Evolutionary conservation across 129 eudicot genomes (phyloP).

Genomic region (Erigeron canadensis): DNA sequence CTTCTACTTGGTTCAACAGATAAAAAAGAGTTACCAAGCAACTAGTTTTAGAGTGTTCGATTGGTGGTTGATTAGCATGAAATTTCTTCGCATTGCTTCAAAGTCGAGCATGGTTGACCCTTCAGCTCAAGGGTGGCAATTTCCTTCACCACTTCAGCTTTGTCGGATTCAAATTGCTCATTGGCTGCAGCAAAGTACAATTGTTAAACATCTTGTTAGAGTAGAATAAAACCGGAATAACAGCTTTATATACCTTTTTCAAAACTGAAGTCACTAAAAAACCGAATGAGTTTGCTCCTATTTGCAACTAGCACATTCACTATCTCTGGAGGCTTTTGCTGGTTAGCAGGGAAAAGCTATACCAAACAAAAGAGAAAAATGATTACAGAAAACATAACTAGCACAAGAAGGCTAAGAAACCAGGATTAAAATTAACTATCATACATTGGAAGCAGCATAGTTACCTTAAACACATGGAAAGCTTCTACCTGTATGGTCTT

Average conservation of each 20-base stretch:
- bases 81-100: slow-evolving; percentile 38
- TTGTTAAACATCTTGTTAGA: slow-evolving; percentile 20
- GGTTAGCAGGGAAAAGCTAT: slow-evolving; percentile 62
- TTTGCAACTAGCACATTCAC: slow-evolving; percentile 55
- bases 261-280: slow-evolving; percentile 45
- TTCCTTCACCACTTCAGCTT: slow-evolving; percentile 61
- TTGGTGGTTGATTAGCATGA: slow-evolving; percentile 14
- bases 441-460: not conserved
- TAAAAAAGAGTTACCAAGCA: slow-evolving; percentile 5
- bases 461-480: slow-evolving; percentile 67
- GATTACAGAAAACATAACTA: not conserved
- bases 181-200: slow-evolving; percentile 35
- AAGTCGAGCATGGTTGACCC: slow-evolving; percentile 32
- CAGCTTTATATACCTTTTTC: slow-evolving; percentile 45
- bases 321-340: slow-evolving; percentile 57
- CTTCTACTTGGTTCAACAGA: slow-evolving; percentile 24
- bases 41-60: slow-evolving; percentile 12
- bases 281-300: slow-evolving; percentile 59
- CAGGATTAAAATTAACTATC: not conserved
- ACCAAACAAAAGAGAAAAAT: not conserved
- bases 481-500: slow-evolving; percentile 58
- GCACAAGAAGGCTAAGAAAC: not conserved
- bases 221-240: not conserved
- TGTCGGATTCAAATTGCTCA: slow-evolving; percentile 56
- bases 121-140: slow-evolving; percentile 50